Base-by-base conservation (phyloP, 352 stramenopile species). In the Phytophthora vignae region DNA sequence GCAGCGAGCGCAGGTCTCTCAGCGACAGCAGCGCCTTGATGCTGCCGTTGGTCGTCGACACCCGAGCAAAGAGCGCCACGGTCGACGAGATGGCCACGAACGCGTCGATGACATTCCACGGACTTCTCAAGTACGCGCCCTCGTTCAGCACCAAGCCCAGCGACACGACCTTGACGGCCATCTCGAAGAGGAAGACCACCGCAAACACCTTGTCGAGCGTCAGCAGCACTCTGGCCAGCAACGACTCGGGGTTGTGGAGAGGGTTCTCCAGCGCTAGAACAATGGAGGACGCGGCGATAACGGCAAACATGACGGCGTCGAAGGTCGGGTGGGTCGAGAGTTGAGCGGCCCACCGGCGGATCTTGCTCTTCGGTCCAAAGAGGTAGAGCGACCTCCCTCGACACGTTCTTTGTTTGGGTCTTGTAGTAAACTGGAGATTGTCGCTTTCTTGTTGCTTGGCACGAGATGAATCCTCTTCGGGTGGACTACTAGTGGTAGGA, bases 81-180 rank as follows among this genome's bases (percentile, higher is more conserved):
- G 44, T 27, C 44, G 88, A 97, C 0, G 91, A 72, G 17, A 95
- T 56, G 0, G 97, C 91, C 33, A 98, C 96, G 5, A 88, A 58
- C 22, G 86, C 82, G 64, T 98, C 93, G 4, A 98, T 66, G 2
- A 97, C 69, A 50, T 98, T 97, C 94, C 94, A 98, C 8, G 68
- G 71, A 33, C 80, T 86, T 12, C 83, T 68, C 22, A 98, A 50
- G 70, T 98, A 98, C 17, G 90, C 64, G 4, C 69, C 62, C 67
- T 85, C 78, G 67, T 91, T 70, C 8, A 79, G 17, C 1, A 93
- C 25, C 0, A 98, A 57, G 0, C 93, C 92, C 0, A 91, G 55
- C 1, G 94, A 86, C n/a, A 97, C 61, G 50, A 97, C 83, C 71
- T 98, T 98, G 27, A 95, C 64, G 10, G 85, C 57, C 84, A 97